Conservation (phyloP, 805 yeast species). For the Suhomyces sp. region DNA sequence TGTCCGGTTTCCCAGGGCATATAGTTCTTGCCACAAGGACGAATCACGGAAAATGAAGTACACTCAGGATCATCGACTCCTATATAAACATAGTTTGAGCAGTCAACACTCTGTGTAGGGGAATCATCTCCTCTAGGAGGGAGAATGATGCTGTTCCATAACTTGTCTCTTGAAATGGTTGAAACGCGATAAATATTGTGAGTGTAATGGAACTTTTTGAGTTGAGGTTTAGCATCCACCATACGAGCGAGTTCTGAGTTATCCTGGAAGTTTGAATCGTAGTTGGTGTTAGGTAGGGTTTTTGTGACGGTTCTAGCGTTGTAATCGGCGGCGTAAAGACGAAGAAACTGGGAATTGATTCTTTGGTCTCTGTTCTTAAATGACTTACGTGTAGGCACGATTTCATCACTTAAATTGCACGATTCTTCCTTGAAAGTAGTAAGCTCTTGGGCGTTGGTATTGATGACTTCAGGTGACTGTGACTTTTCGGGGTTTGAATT, state of each 20-base stretch:
- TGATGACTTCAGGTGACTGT: not conserved
- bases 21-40: slow-evolving; percentile 7
- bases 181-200: slow-evolving; percentile 36
- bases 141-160: slow-evolving; percentile 54
- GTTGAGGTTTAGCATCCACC: slow-evolving; percentile 13
- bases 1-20: slow-evolving; percentile 11
- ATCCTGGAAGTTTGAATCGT: slow-evolving; percentile 1
- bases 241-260: slow-evolving; percentile 14
- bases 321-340: slow-evolving; percentile 50
- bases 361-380: slow-evolving; percentile 45
- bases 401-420: slow-evolving; percentile 3
- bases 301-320: slow-evolving; percentile 30
- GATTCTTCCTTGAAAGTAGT: slow-evolving; percentile 10
- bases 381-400: slow-evolving; percentile 9
- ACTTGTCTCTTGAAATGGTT: slow-evolving; percentile 44
- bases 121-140: slow-evolving; percentile 49
- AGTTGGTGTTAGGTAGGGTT: slow-evolving; percentile 25
- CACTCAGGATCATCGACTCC: slow-evolving; percentile 16
- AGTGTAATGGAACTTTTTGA: slow-evolving; percentile 27
- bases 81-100: slow-evolving; percentile 21
- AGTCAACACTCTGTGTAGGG: slow-evolving; percentile 22
- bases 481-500: no score
- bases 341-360: slow-evolving; percentile 48
- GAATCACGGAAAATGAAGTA: slow-evolving; percentile 4
- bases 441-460: slow-evolving; percentile 9